Evolutionary conservation across 371 early-diverging fungal genomes (phyloP), one percentile per base, ranked within the genome.

Genomic region (Conidiobolus incongruus): DNA sequence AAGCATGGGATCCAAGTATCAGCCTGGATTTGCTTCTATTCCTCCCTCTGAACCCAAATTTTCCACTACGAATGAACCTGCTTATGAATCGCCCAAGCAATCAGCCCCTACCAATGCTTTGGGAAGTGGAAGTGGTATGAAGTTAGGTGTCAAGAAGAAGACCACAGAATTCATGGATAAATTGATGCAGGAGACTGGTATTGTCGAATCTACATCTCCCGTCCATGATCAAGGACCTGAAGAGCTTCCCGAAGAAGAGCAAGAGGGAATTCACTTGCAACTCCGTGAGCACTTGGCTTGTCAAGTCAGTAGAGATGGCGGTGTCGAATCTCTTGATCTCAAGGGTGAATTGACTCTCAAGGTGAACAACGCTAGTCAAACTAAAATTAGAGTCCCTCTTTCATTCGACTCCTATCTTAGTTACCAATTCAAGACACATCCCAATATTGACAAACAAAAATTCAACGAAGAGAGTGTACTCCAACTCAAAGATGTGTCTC

Each of bases 401-500:
- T 46, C 52, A 10, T 56, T 68, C 40, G 49, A 54, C 13, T 65
- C 68, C 20, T 80, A 77, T 42, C 47, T 61, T 16, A 58, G 55
- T 43, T 64, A 84, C 34, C 83, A 81, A 49, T 82, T 90, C 51
- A 80, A 85, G 81, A 89, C 91, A 3, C 93, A 95, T 54, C 96
- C 96, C n/a, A 83, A 91, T 48, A 80, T 95, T 20, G 93, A 95
- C 67, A 95, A 91, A 62, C 61, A 53, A n/a, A 56, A 71, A 19
- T 95, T 81, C 64, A 68, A 71, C 31, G 62, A 52, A 22, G 68
- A 75, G 40, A 63, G 65, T 35, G 55, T 71, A n/a, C 66, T 95
- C 38, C 73, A 76, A 15, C 72, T 85, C 53, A 74, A 73, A 54
- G 91, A 91, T 48, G 58, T 75, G 1, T 54, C 75, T 34, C 65